Conservation (phyloP, 2,329 filamentous ascomycete genomes). For the Aspergillus alliaceus region DNA sequence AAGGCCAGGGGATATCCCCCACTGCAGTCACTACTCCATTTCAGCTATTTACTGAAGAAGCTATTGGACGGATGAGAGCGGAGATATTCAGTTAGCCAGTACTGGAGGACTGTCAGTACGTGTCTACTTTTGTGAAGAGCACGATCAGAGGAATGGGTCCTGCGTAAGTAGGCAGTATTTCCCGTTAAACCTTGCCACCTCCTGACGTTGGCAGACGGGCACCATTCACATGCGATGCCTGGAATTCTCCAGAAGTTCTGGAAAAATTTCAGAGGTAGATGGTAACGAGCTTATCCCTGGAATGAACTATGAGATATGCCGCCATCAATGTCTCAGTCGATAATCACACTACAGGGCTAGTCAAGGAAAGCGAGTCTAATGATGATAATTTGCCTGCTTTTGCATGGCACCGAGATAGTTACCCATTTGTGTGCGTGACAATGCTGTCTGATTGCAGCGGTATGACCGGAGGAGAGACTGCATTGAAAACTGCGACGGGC, state of each 20-base stretch:
- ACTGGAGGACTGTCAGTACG: slow-evolving; percentile 55
- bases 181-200: slow-evolving; percentile 31
- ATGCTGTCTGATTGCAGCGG: slow-evolving; percentile 63
- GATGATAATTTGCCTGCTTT: background rate
- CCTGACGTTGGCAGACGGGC: background rate
- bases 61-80: slow-evolving; percentile 58
- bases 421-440: slow-evolving; percentile 64
- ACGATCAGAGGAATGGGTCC: slow-evolving; percentile 54
- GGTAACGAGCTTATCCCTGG: slow-evolving; percentile 59
- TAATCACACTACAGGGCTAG: slow-evolving; percentile 1
- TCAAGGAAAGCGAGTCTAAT: background rate
- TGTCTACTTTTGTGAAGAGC: slow-evolving; percentile 55
- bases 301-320: slow-evolving; percentile 58
- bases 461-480: slow-evolving; percentile 63
- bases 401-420: slow-evolving; percentile 49
- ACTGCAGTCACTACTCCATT: slow-evolving; percentile 65
- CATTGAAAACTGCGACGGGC: background rate
- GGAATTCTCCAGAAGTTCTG: slow-evolving; percentile 55
- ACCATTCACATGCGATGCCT: slow-evolving; percentile 43
- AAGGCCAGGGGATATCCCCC: slow-evolving; percentile 58
- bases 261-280: slow-evolving; percentile 56
- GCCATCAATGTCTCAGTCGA: slow-evolving; percentile 57
- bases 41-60: slow-evolving; percentile 60
- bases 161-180: slow-evolving; percentile 37
- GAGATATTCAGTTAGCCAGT: slow-evolving; percentile 60